phyloP scores from a whole-genome alignment of 495 filamentous ascomycete species.

The Platismatia glauca region DNA sequence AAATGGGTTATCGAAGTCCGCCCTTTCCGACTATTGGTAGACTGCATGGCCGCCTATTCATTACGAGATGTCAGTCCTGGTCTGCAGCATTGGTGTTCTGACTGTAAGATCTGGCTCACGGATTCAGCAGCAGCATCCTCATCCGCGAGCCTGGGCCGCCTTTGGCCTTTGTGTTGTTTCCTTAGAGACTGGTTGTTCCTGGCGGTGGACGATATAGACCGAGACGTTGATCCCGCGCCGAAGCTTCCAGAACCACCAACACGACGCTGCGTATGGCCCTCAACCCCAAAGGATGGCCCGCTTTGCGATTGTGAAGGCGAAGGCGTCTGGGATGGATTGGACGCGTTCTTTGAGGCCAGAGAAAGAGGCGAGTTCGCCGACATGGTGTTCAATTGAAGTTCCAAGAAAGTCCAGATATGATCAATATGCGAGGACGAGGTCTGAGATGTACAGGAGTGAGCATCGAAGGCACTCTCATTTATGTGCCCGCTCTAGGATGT shows the following conservation, averaged over 20 bases:
- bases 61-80: constrained; percentile 22
- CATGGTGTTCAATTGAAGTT: constrained; percentile 28
- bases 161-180: constrained; percentile 62
- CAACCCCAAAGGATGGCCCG: constrained; percentile 25
- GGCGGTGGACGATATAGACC: constrained; percentile 40
- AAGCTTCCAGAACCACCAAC: constrained; percentile 54
- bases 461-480: neutral
- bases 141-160: constrained; percentile 49
- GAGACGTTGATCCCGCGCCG: constrained; percentile 50
- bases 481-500: neutral
- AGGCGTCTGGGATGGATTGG: constrained; percentile 32
- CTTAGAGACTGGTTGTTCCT: constrained; percentile 67
- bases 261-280: constrained; percentile 53
- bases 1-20: constrained; percentile 96
- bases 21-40: constrained; percentile 74
- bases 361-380: constrained; percentile 41
- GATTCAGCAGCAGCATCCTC: constrained; percentile 82
- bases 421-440: neutral
- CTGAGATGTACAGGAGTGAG: neutral
- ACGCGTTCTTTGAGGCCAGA: constrained; percentile 39
- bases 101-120: constrained; percentile 35
- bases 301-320: constrained; percentile 36
- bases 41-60: constrained; percentile 64
- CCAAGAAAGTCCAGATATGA: neutral
- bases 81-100: constrained; percentile 5